Percentiles rank a stretch among this genome's conserved stretches.
phyloP scores from a whole-genome alignment of 2,329 filamentous ascomycete genomes.

The Ceratocystis harringtonii region DNA sequence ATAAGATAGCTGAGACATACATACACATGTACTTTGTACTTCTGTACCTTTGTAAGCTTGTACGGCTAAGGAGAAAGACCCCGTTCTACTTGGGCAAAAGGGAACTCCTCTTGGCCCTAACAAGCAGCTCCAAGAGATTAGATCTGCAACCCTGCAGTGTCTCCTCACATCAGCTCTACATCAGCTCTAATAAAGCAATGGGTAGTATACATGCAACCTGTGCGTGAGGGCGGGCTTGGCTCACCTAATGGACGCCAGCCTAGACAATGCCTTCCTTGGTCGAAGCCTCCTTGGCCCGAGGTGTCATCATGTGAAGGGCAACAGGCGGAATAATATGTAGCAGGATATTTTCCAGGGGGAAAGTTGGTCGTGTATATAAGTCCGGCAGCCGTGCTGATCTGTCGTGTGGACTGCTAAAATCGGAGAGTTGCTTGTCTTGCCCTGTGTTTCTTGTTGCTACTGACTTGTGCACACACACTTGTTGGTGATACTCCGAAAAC shows the following conservation, averaged over 20 bases:
- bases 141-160: constrained; percentile 1
- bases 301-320: background rate
- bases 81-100: background rate
- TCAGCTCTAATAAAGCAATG: background rate
- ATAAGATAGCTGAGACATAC: background rate
- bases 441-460: background rate
- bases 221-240: background rate
- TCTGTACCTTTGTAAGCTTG: no score
- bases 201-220: background rate
- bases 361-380: background rate
- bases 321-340: background rate
- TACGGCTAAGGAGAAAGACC: background rate
- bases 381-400: background rate
- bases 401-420: background rate
- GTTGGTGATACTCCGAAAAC: background rate
- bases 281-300: background rate
- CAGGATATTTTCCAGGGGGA: background rate
- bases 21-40: background rate
- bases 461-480: background rate
- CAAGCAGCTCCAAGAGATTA: background rate
- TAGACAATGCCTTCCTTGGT: background rate
- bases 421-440: background rate
- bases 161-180: background rate
- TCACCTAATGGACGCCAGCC: background rate
- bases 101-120: background rate